Percentiles rank a stretch among this genome's conserved stretches.
Conservation (phyloP, 106 monocot species). For the Dioscorea dumetorum region DNA sequence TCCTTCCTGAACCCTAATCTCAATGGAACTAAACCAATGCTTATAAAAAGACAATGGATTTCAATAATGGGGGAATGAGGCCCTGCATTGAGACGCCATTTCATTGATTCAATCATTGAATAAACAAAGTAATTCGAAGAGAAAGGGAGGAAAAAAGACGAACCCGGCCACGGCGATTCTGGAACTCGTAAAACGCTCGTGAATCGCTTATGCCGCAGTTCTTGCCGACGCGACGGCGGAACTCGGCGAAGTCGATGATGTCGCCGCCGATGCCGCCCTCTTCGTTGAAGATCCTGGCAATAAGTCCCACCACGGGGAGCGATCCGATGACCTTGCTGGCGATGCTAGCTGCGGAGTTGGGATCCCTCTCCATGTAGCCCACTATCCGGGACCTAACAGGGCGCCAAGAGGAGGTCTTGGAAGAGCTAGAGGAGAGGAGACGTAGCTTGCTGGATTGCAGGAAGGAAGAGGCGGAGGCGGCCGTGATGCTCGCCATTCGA, state of each 20-base stretch:
- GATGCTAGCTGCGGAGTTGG: conserved; percentile 52
- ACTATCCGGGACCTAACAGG: neutral
- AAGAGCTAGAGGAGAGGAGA: neutral
- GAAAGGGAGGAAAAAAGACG: neutral
- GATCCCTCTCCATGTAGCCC: conserved; percentile 78
- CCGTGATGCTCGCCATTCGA: conserved; percentile 17
- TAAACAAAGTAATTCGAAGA: neutral
- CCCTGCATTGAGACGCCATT: too few species aligned
- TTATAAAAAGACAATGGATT: too few species aligned
- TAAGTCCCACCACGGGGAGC: conserved; percentile 80
- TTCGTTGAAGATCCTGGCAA: conserved; percentile 79
- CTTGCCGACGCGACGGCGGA: conserved; percentile 79
- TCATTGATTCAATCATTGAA: too few species aligned
- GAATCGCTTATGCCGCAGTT: conserved; percentile 76
- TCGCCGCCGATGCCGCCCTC: conserved; percentile 96
- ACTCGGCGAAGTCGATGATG: conserved; percentile 98
- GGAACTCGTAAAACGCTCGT: conserved; percentile 73
- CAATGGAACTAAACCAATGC: too few species aligned
- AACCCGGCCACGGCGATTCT: conserved; percentile 80
- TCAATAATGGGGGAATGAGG: too few species aligned
- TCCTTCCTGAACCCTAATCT: too few species aligned
- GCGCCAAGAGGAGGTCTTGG: neutral
- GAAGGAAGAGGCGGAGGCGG: conserved; percentile 12
- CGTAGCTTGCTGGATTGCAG: neutral
- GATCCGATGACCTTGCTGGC: conserved; percentile 71